A percentile compares a stretch with the other conserved stretches of the same genome.
These are phyloP conservation scores for Xylaria sp. DNA, from an alignment of 495 filamentous ascomycete genomes.

Conservation along the genomic window DNA sequence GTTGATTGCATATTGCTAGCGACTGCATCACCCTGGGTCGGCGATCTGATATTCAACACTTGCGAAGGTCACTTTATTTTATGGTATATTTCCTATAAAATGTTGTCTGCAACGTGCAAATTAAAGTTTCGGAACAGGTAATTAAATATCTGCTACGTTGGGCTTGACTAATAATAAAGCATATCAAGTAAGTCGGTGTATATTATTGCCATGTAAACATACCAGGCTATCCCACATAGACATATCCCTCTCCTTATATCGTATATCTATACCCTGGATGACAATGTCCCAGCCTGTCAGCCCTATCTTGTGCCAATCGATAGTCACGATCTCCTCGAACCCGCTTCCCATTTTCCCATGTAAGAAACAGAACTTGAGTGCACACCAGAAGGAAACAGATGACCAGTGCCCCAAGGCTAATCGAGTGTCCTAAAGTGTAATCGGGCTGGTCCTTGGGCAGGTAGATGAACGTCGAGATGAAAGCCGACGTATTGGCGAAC, in stretches of 20 bases:
- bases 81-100: not conserved
- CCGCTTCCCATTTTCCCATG: conserved; percentile 56
- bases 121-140: not conserved
- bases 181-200: not conserved
- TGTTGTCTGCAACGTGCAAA: not conserved
- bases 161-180: not conserved
- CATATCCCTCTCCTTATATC: conserved; percentile 27
- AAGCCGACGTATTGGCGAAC: conserved; percentile 56
- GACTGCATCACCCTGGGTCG: not conserved
- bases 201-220: not conserved
- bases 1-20: not conserved
- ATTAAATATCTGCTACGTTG: not conserved
- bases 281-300: conserved; percentile 47
- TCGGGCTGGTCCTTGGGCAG: conserved; percentile 53
- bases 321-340: conserved; percentile 51
- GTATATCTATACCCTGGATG: conserved; percentile 59
- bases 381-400: conserved; percentile 46
- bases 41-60: not conserved
- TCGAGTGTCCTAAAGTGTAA: conserved; percentile 55
- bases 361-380: conserved; percentile 44
- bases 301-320: conserved; percentile 44
- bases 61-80: not conserved
- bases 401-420: conserved; percentile 52
- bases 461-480: conserved; percentile 61
- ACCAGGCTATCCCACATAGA: not conserved